A percentile compares a stretch with the other conserved stretches of the same genome.
Conservation (phyloP, 306 rosid genomes). For the Styphnolobium japonicum region DNA sequence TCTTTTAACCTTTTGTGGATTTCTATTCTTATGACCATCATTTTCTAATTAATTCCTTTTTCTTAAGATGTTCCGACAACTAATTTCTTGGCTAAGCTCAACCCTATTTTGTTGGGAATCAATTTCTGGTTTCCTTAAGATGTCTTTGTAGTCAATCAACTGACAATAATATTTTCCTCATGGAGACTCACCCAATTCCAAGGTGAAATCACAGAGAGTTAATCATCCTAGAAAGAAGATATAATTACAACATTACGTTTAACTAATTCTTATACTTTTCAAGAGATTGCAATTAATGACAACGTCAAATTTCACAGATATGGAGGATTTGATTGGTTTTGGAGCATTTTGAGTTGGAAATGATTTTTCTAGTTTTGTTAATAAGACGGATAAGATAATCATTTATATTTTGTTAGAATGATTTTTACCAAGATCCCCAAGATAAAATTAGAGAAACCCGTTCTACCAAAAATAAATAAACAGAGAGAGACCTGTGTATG, state of each 20-base stretch:
- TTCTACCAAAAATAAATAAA: too few relatives aligned
- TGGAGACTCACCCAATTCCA: neutral
- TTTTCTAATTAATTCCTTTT: neutral
- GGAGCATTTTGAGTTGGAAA: neutral
- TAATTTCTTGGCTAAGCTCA: neutral
- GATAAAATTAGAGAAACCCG: conserved; percentile 11
- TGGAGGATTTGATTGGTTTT: neutral
- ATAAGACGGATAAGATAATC: neutral
- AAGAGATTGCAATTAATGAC: neutral
- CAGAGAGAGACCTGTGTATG: neutral
- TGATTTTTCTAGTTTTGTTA: neutral
- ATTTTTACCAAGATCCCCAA: neutral
- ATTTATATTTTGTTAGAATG: neutral
- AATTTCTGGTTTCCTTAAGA: neutral
- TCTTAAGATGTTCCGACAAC: conserved; percentile 6
- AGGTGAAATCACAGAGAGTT: neutral
- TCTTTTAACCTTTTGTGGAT: neutral
- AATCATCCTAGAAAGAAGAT: neutral
- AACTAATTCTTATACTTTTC: neutral
- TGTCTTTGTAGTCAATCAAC: neutral
- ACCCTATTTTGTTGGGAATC: neutral
- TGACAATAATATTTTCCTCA: neutral
- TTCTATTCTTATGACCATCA: conserved; percentile 1
- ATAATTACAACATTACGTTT: neutral
- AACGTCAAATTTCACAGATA: neutral